A percentile compares a stretch with the other conserved stretches of the same genome.
Conservation (phyloP, 768 basidiomycete genomes). For the Cyclocybe cylindracea region DNA sequence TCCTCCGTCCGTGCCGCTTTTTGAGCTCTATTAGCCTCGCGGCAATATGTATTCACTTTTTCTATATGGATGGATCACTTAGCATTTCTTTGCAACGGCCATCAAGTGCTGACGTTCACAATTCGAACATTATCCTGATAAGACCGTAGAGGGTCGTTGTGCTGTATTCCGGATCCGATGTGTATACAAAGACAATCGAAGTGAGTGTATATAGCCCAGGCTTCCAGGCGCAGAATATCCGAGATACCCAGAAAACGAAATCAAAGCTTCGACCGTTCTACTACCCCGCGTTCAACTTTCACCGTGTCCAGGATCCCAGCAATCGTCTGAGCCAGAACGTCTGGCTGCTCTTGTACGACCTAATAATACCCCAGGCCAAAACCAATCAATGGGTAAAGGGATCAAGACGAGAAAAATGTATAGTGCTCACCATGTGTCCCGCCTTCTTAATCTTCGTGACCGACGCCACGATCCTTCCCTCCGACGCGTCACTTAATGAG, state of each 20-base stretch:
- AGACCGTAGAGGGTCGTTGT: no score
- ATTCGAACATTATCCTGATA: no score
- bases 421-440: slow-evolving; percentile 46
- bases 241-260: background rate
- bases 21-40: no score
- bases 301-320: slow-evolving; percentile 33
- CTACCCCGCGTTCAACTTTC: background rate
- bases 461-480: slow-evolving; percentile 43
- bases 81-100: no score
- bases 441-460: slow-evolving; percentile 41
- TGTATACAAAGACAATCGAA: no score
- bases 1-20: no score
- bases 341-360: slow-evolving; percentile 48
- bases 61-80: no score
- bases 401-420: background rate
- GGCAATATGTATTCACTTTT: no score
- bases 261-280: slow-evolving; percentile 20
- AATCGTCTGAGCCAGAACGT: slow-evolving; percentile 36
- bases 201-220: no score
- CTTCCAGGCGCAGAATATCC: no score
- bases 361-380: slow-evolving; percentile 10
- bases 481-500: slow-evolving; percentile 37
- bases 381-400: background rate
- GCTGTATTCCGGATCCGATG: no score
- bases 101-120: no score